Conservation (phyloP, 2,329 filamentous ascomycete genomes). For the Gaeumannomyces sp. region DNA sequence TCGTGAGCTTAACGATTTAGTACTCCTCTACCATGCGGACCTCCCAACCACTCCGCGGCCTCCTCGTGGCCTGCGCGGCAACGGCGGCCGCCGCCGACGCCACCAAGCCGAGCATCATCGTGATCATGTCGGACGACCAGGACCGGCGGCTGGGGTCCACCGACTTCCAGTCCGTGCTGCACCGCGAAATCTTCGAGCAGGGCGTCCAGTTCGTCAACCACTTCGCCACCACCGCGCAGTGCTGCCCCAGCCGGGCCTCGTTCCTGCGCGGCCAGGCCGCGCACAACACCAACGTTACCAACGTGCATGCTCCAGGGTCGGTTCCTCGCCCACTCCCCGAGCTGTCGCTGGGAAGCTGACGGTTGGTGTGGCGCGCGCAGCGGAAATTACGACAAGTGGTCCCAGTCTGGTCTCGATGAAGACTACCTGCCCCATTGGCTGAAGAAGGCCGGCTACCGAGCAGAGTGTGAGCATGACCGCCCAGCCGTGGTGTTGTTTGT, state of each 20-base stretch:
- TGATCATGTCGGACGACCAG: conserved; percentile 61
- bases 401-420: conserved; percentile 29
- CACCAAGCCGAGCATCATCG: conserved; percentile 23
- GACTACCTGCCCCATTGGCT: conserved; percentile 38
- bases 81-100: no score
- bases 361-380: conserved; percentile 24
- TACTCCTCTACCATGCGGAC: no score
- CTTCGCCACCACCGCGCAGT: conserved; percentile 60
- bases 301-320: conserved; percentile 37
- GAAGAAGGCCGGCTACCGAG: conserved; percentile 32
- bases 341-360: no score
- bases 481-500: no score
- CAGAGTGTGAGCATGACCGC: no score
- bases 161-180: conserved; percentile 48
- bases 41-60: no score
- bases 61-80: no score
- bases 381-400: conserved; percentile 33
- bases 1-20: no score
- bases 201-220: conserved; percentile 43
- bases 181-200: conserved; percentile 27
- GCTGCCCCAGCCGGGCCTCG: conserved; percentile 61
- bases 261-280: conserved; percentile 60
- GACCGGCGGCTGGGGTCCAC: conserved; percentile 55
- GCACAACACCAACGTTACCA: conserved; percentile 66
- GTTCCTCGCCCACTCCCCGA: no score